A percentile compares a stretch with the other conserved stretches of the same genome.
Conservation (phyloP, 305 asterid genomes). For the Fraxinus platypoda region DNA sequence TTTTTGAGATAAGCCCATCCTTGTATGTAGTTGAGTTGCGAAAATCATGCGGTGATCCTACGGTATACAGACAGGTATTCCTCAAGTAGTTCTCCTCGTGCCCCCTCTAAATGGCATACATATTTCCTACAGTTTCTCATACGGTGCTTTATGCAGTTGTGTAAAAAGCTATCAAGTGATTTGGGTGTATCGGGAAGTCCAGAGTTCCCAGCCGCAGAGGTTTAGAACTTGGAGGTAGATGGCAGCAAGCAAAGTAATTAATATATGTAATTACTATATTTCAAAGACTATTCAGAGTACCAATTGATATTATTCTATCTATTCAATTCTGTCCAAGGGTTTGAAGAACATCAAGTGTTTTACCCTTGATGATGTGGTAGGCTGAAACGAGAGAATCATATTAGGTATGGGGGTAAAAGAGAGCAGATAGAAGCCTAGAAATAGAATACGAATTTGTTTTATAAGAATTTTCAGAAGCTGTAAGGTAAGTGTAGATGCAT, state of each 20-base stretch:
- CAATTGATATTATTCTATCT: not conserved
- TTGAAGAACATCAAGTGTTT: not conserved
- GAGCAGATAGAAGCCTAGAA: not conserved
- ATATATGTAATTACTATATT: not conserved
- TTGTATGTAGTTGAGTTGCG: conserved; percentile 72
- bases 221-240: conserved; percentile 13
- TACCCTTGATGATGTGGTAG: not conserved
- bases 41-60: conserved; percentile 67
- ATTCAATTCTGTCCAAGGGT: not conserved
- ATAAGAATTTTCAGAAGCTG: not conserved
- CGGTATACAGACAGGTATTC: conserved; percentile 68
- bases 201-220: conserved; percentile 39
- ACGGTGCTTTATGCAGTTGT: conserved; percentile 48
- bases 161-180: conserved; percentile 66
- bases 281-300: not conserved
- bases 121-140: not conserved
- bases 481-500: not conserved
- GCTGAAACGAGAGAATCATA: not conserved
- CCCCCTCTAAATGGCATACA: not conserved
- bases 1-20: conserved; percentile 81
- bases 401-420: not conserved
- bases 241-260: not conserved
- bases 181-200: conserved; percentile 58
- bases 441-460: not conserved
- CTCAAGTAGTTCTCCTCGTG: not conserved